These are phyloP conservation scores for Blastomyces parvus DNA, from an alignment of 2,329 filamentous ascomycete genomes.

Conservation along the genomic window DNA sequence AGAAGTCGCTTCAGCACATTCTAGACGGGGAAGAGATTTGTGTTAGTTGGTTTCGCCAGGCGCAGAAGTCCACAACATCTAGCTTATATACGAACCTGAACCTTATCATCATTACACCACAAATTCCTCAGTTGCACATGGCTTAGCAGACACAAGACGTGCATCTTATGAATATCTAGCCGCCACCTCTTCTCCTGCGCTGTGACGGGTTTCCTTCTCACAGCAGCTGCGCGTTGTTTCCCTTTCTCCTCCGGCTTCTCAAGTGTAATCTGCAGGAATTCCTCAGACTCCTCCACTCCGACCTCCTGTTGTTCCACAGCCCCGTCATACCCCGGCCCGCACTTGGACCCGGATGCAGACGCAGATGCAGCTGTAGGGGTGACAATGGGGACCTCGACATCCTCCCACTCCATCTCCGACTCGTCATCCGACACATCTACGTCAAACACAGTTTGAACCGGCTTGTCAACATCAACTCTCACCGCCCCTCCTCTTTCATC, in stretches of 20 bases:
- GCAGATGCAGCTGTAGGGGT: conserved; percentile 18
- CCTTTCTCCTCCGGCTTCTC: conserved; percentile 24
- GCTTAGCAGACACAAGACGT: conserved; percentile 71
- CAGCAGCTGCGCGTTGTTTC: conserved; percentile 19
- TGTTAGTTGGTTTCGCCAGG: not conserved
- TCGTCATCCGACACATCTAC: conserved; percentile 44
- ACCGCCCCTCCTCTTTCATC: conserved; percentile 4
- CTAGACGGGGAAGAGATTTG: not conserved
- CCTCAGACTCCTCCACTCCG: conserved; percentile 16
- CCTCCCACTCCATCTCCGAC: conserved; percentile 50
- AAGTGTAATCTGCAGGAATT: conserved; percentile 30
- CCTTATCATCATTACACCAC: conserved; percentile 72
- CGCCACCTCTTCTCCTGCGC: conserved; percentile 52
- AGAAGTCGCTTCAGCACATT: conserved; percentile 52
- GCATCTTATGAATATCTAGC: conserved; percentile 72
- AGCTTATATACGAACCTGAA: conserved; percentile 45
- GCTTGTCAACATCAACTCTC: not conserved
- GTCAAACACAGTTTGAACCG: conserved; percentile 34
- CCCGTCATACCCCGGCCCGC: conserved; percentile 2
- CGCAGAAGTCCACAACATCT: not conserved
- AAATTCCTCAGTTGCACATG: conserved; percentile 69
- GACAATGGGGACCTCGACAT: conserved; percentile 41
- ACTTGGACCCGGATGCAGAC: not conserved
- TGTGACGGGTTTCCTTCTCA: conserved; percentile 45
- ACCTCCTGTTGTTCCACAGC: not conserved